Base-by-base conservation (phyloP, 352 stramenopile genomes). In the Phytophthora ramorum region DNA sequence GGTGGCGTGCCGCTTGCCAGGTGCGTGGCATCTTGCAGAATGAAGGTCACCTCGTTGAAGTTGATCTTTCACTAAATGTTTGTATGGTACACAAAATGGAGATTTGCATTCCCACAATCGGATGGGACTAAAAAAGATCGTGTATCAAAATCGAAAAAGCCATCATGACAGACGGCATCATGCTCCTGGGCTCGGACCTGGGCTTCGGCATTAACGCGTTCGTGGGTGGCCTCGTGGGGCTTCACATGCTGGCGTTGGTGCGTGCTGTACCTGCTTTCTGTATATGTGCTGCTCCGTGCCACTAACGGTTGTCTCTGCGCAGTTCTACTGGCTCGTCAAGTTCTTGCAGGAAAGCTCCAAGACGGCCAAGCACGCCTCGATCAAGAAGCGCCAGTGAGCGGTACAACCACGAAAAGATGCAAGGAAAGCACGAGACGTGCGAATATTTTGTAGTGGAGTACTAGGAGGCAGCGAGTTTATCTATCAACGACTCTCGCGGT, bases 231-330 rank as follows among this genome's bases (percentile, higher is more conserved):
- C 85, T 95, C 49, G 79, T 93, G 51, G 83, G 69, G 35, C 63
- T 92, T 38, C 87, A 95, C 69, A 63, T 95, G 46, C 71, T 92
- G 40, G 87, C 85, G 30, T 60, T 95, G 61, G 87, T 93, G 63
- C 22, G 59, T 71, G 17, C 5, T 24, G 5, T 9, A 2, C 10
- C 28, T 47, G 20, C 5, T 24, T 0, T 49, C 0, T 50, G 20
- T 22, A 20, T 28, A 4, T 45, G 20, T 37, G 37, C 22, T 10
- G 12, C 46, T 37, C 22, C 26, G 17, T 12, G 28, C 16, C 32
- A 37, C 57, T 71, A 49, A 61, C 22, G 30, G 22, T 32, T 43
- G 17, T 45, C 1, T 43, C n/a, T 48, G 19, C 4, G 28, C 49
- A 81, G 73, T 51, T 41, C 16, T 94, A 88, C 63, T 94, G 85